Evolutionary conservation across 345 rosid genomes (phyloP).

Genomic region (Lumnitzera racemosa): DNA sequence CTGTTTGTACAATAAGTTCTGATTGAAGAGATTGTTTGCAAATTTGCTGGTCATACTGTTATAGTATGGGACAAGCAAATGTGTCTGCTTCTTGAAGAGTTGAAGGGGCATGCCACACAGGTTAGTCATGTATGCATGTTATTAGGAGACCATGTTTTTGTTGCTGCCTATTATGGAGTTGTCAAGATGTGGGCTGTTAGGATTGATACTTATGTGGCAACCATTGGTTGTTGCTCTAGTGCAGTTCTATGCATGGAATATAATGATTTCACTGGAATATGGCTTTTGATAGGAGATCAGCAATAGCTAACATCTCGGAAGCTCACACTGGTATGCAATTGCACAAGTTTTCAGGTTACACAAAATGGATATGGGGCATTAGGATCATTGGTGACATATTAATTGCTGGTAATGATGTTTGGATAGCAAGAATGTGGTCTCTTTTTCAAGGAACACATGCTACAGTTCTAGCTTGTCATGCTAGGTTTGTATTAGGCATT

Average conservation of each 20-base stretch:
- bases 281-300: constrained; percentile 96
- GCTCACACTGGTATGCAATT: constrained; percentile 93
- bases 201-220: constrained; percentile 93
- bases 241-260: constrained; percentile 92
- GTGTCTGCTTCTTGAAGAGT: constrained; percentile 79
- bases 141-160: constrained; percentile 90
- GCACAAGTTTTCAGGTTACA: constrained; percentile 91
- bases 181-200: constrained; percentile 99
- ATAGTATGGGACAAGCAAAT: constrained; percentile 99
- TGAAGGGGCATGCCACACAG: constrained; percentile 94
- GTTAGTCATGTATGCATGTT: constrained; percentile 87
- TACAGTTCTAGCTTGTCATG: constrained; percentile 93
- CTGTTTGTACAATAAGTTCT: constrained; percentile 93
- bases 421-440: constrained; percentile 26
- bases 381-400: constrained; percentile 94
- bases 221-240: constrained; percentile 92
- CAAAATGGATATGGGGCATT: constrained; percentile 89
- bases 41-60: constrained; percentile 92
- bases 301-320: constrained; percentile 90
- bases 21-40: constrained; percentile 97
- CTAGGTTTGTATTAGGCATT: constrained; percentile 74
- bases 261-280: constrained; percentile 89
- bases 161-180: constrained; percentile 84
- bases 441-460: constrained; percentile 83
- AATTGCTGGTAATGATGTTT: constrained; percentile 94